phyloP scores from a whole-genome alignment of 2,329 filamentous ascomycete genomes.

The Colletotrichum sp. region DNA sequence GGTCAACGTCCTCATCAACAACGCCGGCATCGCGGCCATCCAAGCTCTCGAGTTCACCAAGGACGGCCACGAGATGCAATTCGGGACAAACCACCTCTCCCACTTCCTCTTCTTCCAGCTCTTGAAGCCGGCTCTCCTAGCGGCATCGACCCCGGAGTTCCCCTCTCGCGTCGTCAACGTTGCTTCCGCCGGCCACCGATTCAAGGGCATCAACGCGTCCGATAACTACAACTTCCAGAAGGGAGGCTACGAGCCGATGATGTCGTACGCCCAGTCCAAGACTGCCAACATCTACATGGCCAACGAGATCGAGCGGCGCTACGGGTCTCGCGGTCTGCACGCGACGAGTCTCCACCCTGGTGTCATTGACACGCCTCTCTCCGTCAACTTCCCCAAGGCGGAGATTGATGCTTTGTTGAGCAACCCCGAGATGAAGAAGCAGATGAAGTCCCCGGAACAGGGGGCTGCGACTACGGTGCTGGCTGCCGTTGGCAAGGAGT shows the following conservation, averaged over 20 bases:
- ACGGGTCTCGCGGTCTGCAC: conserved; percentile 31
- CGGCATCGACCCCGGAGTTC: conserved; percentile 31
- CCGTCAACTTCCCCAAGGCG: not conserved
- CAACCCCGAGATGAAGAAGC: not conserved
- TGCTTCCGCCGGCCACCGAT: conserved; percentile 46
- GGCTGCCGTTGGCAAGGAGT: conserved; percentile 45
- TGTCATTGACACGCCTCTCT: not conserved
- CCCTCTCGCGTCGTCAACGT: conserved; percentile 52
- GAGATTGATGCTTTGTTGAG: not conserved
- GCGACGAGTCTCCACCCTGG: conserved; percentile 23
- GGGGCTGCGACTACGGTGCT: conserved; percentile 53
- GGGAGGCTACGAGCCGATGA: conserved; percentile 33
- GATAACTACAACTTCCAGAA: conserved; percentile 32
- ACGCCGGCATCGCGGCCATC: conserved; percentile 45
- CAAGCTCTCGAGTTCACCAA: conserved; percentile 24
- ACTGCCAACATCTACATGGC: conserved; percentile 56
- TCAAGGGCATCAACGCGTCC: conserved; percentile 30
- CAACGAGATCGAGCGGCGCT: conserved; percentile 52
- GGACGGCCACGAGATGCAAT: conserved; percentile 29
- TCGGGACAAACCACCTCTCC: conserved; percentile 29
- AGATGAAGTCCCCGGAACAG: conserved; percentile 36
- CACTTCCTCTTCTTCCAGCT: conserved; percentile 36
- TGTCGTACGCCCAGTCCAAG: conserved; percentile 54
- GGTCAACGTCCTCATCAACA: conserved; percentile 47
- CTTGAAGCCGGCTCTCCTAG: not conserved